Base-by-base conservation (phyloP, 2,329 filamentous ascomycete species). In the Lachnellula hyalina region DNA sequence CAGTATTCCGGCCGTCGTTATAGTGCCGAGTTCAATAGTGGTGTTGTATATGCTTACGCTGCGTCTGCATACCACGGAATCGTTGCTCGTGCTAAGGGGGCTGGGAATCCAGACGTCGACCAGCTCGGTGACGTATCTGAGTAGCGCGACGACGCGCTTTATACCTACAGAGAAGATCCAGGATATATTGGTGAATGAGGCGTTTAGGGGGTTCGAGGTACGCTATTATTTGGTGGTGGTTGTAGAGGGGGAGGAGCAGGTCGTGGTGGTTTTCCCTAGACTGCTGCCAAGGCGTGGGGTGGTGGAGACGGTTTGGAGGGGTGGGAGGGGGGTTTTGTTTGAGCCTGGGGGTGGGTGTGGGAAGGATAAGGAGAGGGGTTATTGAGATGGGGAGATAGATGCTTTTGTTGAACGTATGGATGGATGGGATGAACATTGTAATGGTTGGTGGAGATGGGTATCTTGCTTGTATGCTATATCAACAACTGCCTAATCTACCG, bases 161-260 rank as follows among this genome's bases (percentile, higher is more conserved):
- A 97, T 99, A 56, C 93, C 94, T 0, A 96, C 93, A 0, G 89
- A 87, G 45, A 86, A 90, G 72, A 95, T 99, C 55, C 89, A 89
- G 68, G 94, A 99, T 70, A 86, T 99, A 54, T 83, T 96, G 52
- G 89, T 99, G 49, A 91, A 96, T 70, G 94, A 99, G 75, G 94
- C 92, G 3, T 97, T 97, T 72, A 84, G 83, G 54, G 92, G 92
- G 0, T 96, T 96, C 67, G 90, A 92, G 73, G 91, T 97, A 36
- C 77, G 86, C 41, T 96, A 93, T 68, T 96, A 96, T 68, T 75
- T 99, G 8, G 84, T 90, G 4, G 89, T 97, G 32, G 87, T 97
- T 51, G 90, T 97, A 17, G 88, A 95, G 63, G 91, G 86, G 2
- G 93, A 97, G 72, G 82, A 86, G 52, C 86, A 94, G 61, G 81